These are phyloP conservation scores for Kockovaella imperatae DNA, from an alignment of 768 basidiomycete genomes.

Conservation along the genomic window DNA sequence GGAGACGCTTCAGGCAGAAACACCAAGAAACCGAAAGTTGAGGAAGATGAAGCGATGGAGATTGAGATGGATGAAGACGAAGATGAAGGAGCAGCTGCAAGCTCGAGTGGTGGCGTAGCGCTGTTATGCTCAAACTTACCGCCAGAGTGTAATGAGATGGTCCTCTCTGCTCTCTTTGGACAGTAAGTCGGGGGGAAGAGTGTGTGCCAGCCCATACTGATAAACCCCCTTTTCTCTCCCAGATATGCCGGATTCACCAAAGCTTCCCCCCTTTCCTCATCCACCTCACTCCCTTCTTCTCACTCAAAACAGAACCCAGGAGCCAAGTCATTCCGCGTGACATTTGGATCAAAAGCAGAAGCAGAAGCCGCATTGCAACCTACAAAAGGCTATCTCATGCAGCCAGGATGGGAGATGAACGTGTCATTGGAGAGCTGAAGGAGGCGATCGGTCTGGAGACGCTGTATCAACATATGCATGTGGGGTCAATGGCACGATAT, in stretches of 20 bases:
- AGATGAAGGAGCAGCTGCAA: slow-evolving; percentile 45
- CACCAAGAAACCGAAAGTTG: slow-evolving; percentile 56
- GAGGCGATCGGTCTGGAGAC: neutral
- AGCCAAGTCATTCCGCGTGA: slow-evolving; percentile 71
- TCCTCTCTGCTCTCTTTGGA: slow-evolving; percentile 79
- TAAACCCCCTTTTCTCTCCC: slow-evolving; percentile 3
- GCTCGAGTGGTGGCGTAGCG: slow-evolving; percentile 9
- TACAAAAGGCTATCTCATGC: slow-evolving; percentile 75
- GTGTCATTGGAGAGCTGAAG: slow-evolving; percentile 29
- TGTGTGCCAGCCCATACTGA: neutral
- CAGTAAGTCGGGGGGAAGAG: slow-evolving; percentile 56
- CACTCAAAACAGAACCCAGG: slow-evolving; percentile 23
- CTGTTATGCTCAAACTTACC: slow-evolving; percentile 63
- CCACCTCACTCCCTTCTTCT: slow-evolving; percentile 20
- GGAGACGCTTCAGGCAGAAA: slow-evolving; percentile 58
- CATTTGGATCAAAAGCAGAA: slow-evolving; percentile 67
- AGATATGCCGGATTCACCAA: slow-evolving; percentile 79
- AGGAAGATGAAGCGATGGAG: slow-evolving; percentile 56
- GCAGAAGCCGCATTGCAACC: slow-evolving; percentile 72
- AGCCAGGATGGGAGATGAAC: slow-evolving; percentile 46
- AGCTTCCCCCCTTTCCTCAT: slow-evolving; percentile 57
- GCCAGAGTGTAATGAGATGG: slow-evolving; percentile 78
- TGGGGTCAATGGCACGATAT: too few relatives aligned
- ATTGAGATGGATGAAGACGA: slow-evolving; percentile 82
- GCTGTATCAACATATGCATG: too few relatives aligned